These are phyloP conservation scores for Chalciporus chontae DNA, from an alignment of 768 basidiomycete species.

Conservation along the genomic window DNA sequence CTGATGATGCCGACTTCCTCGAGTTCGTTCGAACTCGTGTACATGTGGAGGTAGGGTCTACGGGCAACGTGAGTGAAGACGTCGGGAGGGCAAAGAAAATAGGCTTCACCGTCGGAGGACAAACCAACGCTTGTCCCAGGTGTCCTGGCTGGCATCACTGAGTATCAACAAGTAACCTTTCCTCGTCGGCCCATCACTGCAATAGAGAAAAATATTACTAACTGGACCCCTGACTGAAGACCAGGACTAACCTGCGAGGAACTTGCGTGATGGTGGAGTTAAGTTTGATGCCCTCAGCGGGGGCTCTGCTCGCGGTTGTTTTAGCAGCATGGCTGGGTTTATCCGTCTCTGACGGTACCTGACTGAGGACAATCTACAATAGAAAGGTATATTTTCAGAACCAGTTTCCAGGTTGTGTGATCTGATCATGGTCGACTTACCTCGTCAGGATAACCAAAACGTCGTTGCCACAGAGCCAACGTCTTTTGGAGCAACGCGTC, in stretches of 20 bases:
- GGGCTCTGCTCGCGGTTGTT: slow-evolving; percentile 32
- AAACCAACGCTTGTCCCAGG: slow-evolving; percentile 85
- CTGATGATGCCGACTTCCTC: slow-evolving; percentile 84
- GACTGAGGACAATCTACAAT: slow-evolving; percentile 71
- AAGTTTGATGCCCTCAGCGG: slow-evolving; percentile 58
- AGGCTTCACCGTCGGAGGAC: slow-evolving; percentile 70
- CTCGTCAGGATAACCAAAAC: slow-evolving; percentile 71
- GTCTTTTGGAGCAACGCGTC: slow-evolving; percentile 64
- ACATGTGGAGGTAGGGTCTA: slow-evolving; percentile 90
- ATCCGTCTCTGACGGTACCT: slow-evolving; percentile 61
- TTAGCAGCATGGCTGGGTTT: slow-evolving; percentile 15
- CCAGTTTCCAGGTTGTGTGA: not conserved
- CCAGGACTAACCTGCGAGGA: slow-evolving; percentile 57
- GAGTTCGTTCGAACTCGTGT: slow-evolving; percentile 77
- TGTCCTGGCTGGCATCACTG: slow-evolving; percentile 71
- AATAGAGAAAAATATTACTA: not conserved
- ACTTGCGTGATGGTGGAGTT: slow-evolving; percentile 71
- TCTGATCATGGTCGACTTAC: slow-evolving; percentile 39
- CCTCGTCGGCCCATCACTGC: slow-evolving; percentile 79
- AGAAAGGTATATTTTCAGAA: slow-evolving; percentile 14
- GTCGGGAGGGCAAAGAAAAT: not conserved
- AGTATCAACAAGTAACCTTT: slow-evolving; percentile 80
- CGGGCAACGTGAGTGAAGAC: slow-evolving; percentile 1
- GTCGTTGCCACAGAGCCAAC: slow-evolving; percentile 79
- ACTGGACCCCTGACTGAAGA: not conserved